Base-by-base conservation (phyloP, 192 early-diverging fungal genomes). In the Podochytrium sp. region DNA sequence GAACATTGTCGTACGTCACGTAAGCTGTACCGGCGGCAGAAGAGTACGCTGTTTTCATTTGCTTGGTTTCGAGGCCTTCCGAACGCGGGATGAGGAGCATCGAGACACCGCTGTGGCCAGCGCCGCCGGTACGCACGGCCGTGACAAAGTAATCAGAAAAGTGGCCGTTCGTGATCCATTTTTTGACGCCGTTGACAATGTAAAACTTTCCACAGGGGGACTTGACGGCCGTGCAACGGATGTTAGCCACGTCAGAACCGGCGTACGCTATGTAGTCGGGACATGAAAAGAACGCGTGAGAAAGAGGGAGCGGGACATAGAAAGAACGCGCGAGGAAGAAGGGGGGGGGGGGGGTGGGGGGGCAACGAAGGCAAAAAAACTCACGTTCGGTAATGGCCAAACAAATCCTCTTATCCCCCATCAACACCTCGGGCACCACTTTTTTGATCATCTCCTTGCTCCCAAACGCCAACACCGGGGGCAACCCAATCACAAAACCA, bases 231-330 rank as follows among this genome's bases (percentile, higher is more conserved):
- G 77, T 83, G 34, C 82, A 85, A 32, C 41, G 51, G 38, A 87
- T 71, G 7, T 70, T 73, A 23, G 93, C 93, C 18, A 95, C 93
- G 77, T 94, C 93, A 2, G 87, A 90, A 39, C 81, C 81, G 37
- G 82, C 84, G 51, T 62, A 49, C 10, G 76, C 63, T 65, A 49
- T 20, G 27, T 7, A 38, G 29, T 25, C n/a, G 10, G 29, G 30
- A 14, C 4, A 64, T 5, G 37, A 64, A 27, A 58, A 32, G 29
- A 20, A 10, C 5, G 33, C 10, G 4, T 33, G 38, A 41, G 32
- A 23, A 38, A 29, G 25, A 37, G 3, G 4, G 7, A 61, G 6
- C 5, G 52, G 5, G 35, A 61, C 27, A 32, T 6, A 10, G 20
- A 20, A 10, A 10, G 43, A 47, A 47, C n/a, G 10, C n/a, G 10